phyloP scores from a whole-genome alignment of 2,329 filamentous ascomycete genomes.

The Claviceps humidiphila region DNA sequence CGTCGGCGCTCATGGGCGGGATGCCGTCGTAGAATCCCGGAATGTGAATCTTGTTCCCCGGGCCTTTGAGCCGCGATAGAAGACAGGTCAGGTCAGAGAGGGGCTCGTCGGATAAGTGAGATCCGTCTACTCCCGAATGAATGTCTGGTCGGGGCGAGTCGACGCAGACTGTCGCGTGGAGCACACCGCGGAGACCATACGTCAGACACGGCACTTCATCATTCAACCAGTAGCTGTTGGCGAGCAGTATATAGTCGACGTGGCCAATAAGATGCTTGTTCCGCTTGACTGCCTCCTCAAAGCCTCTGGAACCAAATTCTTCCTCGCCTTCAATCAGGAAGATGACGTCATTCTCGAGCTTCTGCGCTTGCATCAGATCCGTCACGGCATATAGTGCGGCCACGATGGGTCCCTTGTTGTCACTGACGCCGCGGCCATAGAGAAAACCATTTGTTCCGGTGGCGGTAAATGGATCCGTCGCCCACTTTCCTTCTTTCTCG shows the following conservation, averaged over 20 bases:
- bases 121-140: slow-evolving; percentile 95
- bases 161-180: slow-evolving; percentile 83
- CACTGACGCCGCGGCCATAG: slow-evolving; percentile 90
- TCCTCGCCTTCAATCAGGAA: slow-evolving; percentile 97
- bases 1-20: slow-evolving; percentile 57
- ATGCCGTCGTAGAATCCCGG: slow-evolving; percentile 84
- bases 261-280: slow-evolving; percentile 78
- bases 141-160: slow-evolving; percentile 78
- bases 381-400: slow-evolving; percentile 89
- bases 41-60: slow-evolving; percentile 67
- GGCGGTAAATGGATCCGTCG: slow-evolving; percentile 76
- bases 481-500: slow-evolving; percentile 70
- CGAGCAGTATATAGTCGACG: slow-evolving; percentile 86
- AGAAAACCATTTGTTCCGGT: slow-evolving; percentile 83
- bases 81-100: slow-evolving; percentile 81
- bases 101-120: slow-evolving; percentile 77
- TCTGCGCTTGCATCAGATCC: slow-evolving; percentile 73
- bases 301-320: slow-evolving; percentile 84
- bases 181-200: slow-evolving; percentile 83
- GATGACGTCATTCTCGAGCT: slow-evolving; percentile 73
- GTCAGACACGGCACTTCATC: slow-evolving; percentile 92
- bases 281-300: slow-evolving; percentile 66
- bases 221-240: slow-evolving; percentile 98
- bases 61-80: slow-evolving; percentile 68
- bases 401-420: slow-evolving; percentile 94